These are phyloP conservation scores for Pogostemon cablin DNA, from an alignment of 257 asterid genomes.

Conservation along the genomic window DNA sequence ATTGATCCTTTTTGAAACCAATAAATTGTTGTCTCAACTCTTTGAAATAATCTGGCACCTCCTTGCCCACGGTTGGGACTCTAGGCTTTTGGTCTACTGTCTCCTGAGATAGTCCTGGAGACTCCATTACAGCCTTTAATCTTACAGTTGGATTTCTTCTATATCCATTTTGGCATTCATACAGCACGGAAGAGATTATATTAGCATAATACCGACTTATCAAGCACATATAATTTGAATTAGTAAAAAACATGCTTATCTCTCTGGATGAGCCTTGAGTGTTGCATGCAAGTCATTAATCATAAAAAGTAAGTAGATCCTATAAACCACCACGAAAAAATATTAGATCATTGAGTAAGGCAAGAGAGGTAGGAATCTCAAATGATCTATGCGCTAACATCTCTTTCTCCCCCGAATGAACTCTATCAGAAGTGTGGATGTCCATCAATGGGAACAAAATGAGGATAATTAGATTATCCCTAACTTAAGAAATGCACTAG, in stretches of 20 bases:
- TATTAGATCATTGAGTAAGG: conserved; percentile 37
- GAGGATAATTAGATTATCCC: not conserved
- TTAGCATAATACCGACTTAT: conserved; percentile 27
- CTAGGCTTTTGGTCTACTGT: conserved; percentile 42
- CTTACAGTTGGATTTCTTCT: conserved; percentile 51
- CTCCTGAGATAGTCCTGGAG: conserved; percentile 57
- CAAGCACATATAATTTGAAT: conserved; percentile 24
- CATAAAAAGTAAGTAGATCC: conserved; percentile 54
- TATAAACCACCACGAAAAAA: conserved; percentile 46
- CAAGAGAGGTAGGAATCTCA: conserved; percentile 18
- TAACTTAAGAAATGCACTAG: conserved; percentile 24
- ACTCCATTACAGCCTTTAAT: conserved; percentile 55
- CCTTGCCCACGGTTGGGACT: conserved; percentile 36
- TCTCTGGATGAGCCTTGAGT: conserved; percentile 50
- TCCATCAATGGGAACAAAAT: not conserved
- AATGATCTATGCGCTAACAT: conserved; percentile 23
- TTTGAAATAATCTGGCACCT: conserved; percentile 55
- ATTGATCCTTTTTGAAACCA: conserved; percentile 75
- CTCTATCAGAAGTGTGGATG: not conserved
- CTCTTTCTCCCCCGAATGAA: conserved; percentile 24
- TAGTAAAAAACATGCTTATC: conserved; percentile 52
- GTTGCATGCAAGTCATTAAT: conserved; percentile 56
- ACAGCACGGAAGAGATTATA: conserved; percentile 29
- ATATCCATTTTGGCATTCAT: conserved; percentile 32
- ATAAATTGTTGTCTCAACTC: conserved; percentile 76